These are phyloP conservation scores for Eutypella sp. DNA, from an alignment of 2,329 filamentous ascomycete genomes.

Conservation along the genomic window DNA sequence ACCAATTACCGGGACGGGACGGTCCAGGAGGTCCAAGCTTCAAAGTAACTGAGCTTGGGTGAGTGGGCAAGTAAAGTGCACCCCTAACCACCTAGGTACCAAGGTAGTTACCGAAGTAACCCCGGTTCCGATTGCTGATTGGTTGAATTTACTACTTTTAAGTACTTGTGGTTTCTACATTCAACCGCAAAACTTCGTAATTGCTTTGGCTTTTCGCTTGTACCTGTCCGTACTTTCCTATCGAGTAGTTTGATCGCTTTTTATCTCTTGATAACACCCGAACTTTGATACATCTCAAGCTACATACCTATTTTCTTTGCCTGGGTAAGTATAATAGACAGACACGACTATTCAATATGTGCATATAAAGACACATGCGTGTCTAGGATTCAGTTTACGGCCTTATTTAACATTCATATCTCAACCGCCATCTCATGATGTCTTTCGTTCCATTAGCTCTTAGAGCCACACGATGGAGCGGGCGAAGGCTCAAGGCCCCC, in stretches of 20 bases:
- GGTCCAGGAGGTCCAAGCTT: not conserved
- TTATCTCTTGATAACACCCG: too few relatives aligned
- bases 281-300: not conserved
- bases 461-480: constrained; percentile 16
- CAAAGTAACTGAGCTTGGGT: not conserved
- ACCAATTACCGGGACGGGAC: not conserved
- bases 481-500: constrained; percentile 10
- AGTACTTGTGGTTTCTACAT: too few relatives aligned
- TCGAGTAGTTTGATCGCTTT: too few relatives aligned
- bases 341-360: not conserved
- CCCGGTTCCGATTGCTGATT: too few relatives aligned
- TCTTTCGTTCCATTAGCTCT: constrained; percentile 13
- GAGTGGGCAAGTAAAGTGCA: not conserved
- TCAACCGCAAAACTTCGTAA: too few relatives aligned
- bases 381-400: not conserved
- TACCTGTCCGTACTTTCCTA: too few relatives aligned
- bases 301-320: not conserved
- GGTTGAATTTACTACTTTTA: too few relatives aligned
- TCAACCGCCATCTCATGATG: constrained; percentile 8
- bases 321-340: not conserved
- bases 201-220: too few relatives aligned
- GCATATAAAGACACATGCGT: not conserved
- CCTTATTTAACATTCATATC: not conserved
- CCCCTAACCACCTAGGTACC: not conserved
- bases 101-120: too few relatives aligned